phyloP scores from a whole-genome alignment of 192 early-diverging fungal genomes.

The Backusella tarrabulga region DNA sequence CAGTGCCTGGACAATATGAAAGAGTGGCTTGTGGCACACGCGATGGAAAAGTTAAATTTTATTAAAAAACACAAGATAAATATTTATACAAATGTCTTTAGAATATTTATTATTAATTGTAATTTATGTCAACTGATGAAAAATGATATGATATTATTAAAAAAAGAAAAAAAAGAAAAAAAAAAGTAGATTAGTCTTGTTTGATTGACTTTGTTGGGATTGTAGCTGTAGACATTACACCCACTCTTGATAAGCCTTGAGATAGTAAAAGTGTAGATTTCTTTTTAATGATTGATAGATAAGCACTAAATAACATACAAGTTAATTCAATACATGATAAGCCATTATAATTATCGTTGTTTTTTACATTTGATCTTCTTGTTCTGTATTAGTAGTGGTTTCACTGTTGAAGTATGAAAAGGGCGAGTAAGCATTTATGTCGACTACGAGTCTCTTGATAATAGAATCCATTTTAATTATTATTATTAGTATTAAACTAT shows the following conservation, averaged over 20 bases:
- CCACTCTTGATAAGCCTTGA: background rate
- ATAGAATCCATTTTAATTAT: background rate
- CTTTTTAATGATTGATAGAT: background rate
- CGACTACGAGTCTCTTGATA: background rate
- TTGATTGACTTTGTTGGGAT: background rate
- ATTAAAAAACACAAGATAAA: background rate
- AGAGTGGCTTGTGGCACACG: slow-evolving; percentile 15
- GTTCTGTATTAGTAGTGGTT: background rate
- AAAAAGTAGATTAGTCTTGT: background rate
- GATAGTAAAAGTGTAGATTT: slow-evolving; percentile 1
- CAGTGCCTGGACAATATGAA: background rate
- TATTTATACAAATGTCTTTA: background rate
- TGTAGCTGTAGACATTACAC: background rate
- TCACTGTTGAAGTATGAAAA: background rate
- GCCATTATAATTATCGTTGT: background rate
- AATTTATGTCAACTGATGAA: background rate
- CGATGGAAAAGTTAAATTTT: slow-evolving; percentile 19
- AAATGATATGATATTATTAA: background rate
- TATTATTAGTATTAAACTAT: background rate
- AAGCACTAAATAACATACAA: background rate
- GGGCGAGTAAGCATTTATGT: background rate
- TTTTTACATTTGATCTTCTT: background rate
- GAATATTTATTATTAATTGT: too few species aligned
- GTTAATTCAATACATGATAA: background rate
- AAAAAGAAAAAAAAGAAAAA: too few species aligned